These are phyloP conservation scores for Hyphodiscus sp. DNA, from an alignment of 2,329 filamentous ascomycete genomes.

Conservation along the genomic window DNA sequence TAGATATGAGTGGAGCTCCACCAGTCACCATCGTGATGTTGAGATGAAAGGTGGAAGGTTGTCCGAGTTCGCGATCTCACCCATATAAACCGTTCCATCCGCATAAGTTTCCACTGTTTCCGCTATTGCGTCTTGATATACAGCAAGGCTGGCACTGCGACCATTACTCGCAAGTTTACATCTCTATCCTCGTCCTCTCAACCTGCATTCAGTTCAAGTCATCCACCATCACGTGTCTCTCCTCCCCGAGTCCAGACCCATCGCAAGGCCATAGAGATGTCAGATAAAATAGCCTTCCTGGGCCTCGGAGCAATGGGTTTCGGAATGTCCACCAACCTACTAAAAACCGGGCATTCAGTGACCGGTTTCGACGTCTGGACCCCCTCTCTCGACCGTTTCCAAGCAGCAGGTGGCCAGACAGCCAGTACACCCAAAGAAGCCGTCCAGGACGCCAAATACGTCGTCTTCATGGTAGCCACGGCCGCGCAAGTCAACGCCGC, in stretches of 20 bases:
- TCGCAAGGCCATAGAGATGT: neutral
- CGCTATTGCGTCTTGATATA: no score
- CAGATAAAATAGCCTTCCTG: constrained; percentile 14
- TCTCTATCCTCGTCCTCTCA: no score
- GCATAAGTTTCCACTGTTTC: no score
- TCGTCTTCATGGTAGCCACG: constrained; percentile 72
- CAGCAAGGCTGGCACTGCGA: no score
- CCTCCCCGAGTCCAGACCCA: no score
- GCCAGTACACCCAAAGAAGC: constrained; percentile 55
- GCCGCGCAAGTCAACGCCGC: constrained; percentile 61
- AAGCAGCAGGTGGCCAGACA: constrained; percentile 52
- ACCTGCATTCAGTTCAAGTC: no score
- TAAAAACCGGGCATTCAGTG: constrained; percentile 59
- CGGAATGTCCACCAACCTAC: constrained; percentile 70
- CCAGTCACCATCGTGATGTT: no score
- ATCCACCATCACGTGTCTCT: no score
- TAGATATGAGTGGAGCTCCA: neutral
- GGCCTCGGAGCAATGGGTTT: constrained; percentile 79
- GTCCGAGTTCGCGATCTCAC: neutral
- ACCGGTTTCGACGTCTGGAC: constrained; percentile 66
- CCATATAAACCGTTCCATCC: neutral
- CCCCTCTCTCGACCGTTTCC: constrained; percentile 60
- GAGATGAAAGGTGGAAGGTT: neutral
- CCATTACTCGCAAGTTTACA: no score
- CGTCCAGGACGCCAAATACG: constrained; percentile 51